Evolutionary conservation across 2,329 filamentous ascomycete species (phyloP), one percentile per base, ranked within the genome.

Genomic region (Colletotrichum truncatum): DNA sequence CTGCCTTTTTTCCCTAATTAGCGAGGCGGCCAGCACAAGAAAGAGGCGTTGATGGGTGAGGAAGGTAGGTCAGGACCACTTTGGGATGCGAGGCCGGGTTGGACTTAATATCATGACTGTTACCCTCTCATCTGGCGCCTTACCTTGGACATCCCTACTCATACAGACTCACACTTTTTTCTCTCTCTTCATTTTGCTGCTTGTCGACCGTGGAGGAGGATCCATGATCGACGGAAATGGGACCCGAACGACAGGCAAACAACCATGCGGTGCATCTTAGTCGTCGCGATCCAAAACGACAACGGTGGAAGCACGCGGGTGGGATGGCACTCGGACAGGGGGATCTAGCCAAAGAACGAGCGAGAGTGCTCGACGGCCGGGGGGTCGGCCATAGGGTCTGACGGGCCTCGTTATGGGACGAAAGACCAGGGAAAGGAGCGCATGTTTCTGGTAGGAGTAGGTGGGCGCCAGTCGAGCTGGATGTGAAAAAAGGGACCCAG

Each of bases 311-410:
- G 57, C 49, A 46, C 43, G 41, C 54, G 54, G 38, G 56, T 34
- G 59, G 59, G 30, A 64, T 64, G 60, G 48, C 64, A 58, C 64
- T 58, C 60, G 52, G 59, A 64, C 64, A 66, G 64, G 64, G 63
- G 64, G 16, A 21, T 32, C 39, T 52, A 36, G 59, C 59, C 59
- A 66, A 58, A 64, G 64, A 64, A 53, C 45, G 60, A 30, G 30
- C 52, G 14, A 53, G 39, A 39, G 32, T 25, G 48, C 52, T 62
- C 58, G 49, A 54, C 43, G 62, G 51, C 57, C 57, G 63, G 52
- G 46, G 32, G 36, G 49, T 45, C 60, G 60, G 52, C 53, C 48
- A 64, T 64, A 58, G 38, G 52, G 52, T 59, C 59, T 52, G 60
- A 54, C 32, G 48, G 45, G 59, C 39, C 38, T 41, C 23, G n/a